Base-by-base conservation (phyloP, 176 grass and related monocot genomes). In the Calamus simplicifolius region DNA sequence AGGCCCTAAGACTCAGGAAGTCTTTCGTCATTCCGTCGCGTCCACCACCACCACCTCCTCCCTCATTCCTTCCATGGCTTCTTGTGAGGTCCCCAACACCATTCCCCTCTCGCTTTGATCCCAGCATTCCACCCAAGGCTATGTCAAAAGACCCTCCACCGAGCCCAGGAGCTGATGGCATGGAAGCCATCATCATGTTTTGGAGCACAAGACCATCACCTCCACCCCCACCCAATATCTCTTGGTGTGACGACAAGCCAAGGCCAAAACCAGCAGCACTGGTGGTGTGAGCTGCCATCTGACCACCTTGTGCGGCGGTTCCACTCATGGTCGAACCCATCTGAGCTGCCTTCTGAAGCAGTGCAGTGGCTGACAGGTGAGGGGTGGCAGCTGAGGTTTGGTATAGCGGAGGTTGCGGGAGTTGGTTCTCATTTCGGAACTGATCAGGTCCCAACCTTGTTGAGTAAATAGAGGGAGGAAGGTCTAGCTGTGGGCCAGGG, bases 301-400 rank as follows among this genome's bases (percentile, higher is more conserved):
- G 27, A 55, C 21, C 53, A 23, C n/a, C 16, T 17, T 30, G 27
- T 16, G 25, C 14, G 57, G 25, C 14, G 57, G 27, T 59, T 28
- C 57, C 29, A 16, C 57, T 59, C 57, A 59, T 18, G 57, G 57
- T 59, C n/a, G 57, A 25, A n/a, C 57, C 57, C 57, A 28, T 28
- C 57, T 59, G 57, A 28, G 57, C 57, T 15, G 57, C 57, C 57
- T 59, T 59, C 57, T 59, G 57, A 28, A 59, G 57, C 57, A 59
- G 27, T 59, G 57, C 57, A 17, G 57, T 59, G 27, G 57, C 57
- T 29, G 57, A 59, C 57, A 59, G 26, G 15, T 59, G 57, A 59
- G 27, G 57, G 1, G 57, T 17, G 27, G 25, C 26, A 5, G 57
- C 26, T 3, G 26, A 26, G 16, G 27, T 18, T 16, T 23, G 57